Conservation (phyloP, 2,329 filamentous ascomycete genomes). For the Pseudogymnoascus sp. region DNA sequence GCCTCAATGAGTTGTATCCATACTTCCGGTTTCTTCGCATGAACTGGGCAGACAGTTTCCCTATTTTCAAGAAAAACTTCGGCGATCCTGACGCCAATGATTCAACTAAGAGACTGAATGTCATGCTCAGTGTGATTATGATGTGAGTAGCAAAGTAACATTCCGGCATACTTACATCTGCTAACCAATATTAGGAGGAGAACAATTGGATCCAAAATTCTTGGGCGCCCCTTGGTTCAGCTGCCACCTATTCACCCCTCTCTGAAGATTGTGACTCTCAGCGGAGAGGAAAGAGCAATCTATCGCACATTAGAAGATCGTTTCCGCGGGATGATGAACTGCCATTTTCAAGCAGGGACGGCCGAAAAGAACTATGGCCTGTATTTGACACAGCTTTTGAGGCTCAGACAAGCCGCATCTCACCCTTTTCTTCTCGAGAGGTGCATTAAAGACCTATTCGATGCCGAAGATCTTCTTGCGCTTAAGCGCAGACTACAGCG, state of each 20-base stretch:
- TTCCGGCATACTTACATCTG: too few relatives aligned
- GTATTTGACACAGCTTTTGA: constrained; percentile 26
- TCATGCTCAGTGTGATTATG: not conserved
- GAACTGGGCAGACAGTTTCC: not conserved
- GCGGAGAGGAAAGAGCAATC: constrained; percentile 41
- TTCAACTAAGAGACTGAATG: not conserved
- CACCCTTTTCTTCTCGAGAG: constrained; percentile 27
- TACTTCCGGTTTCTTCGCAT: constrained; percentile 25
- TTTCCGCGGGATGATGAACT: constrained; percentile 23
- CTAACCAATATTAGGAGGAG: constrained; percentile 28
- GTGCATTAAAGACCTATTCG: constrained; percentile 25
- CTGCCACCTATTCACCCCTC: constrained; percentile 40
- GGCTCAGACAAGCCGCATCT: constrained; percentile 25
- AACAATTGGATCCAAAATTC: constrained; percentile 45
- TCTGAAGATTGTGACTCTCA: constrained; percentile 40
- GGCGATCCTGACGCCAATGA: constrained; percentile 21
- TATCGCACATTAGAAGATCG: constrained; percentile 42
- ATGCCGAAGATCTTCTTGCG: constrained; percentile 20
- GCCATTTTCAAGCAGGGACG: constrained; percentile 17
- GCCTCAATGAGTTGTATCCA: constrained; percentile 19
- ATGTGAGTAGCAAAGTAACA: not conserved
- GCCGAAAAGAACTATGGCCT: constrained; percentile 17
- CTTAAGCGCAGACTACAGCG: constrained; percentile 14
- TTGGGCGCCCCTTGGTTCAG: constrained; percentile 44
- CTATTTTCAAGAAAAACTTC: constrained; percentile 22